Percentiles rank a stretch among this genome's conserved stretches.
These are phyloP conservation scores for Xylaria bambusicola DNA, from an alignment of 495 filamentous ascomycete species.

Conservation along the genomic window DNA sequence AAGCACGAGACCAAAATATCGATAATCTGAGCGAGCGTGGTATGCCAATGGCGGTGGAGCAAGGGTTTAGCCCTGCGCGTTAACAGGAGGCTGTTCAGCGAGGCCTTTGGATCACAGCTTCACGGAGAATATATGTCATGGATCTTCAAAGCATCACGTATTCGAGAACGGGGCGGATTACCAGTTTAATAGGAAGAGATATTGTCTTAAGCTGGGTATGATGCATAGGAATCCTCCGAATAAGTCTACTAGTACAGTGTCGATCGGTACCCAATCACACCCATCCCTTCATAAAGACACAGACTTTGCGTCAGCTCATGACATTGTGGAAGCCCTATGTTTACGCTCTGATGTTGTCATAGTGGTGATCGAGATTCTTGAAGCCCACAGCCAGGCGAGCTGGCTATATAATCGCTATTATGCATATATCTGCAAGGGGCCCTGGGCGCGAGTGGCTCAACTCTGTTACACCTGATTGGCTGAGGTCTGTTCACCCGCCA, in stretches of 20 bases:
- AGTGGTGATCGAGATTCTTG: conserved; percentile 5
- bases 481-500: background rate
- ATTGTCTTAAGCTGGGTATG: too few species aligned
- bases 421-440: background rate
- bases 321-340: background rate
- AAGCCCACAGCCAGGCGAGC: background rate
- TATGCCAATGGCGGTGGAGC: background rate
- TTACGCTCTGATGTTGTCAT: conserved; percentile 14
- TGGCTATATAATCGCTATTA: background rate
- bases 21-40: conserved; percentile 1
- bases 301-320: background rate
- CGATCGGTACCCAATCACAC: background rate
- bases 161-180: too few species aligned
- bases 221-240: background rate
- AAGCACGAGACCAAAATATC: background rate
- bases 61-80: background rate
- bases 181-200: too few species aligned
- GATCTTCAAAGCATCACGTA: too few species aligned
- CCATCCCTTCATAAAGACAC: background rate
- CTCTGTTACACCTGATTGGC: background rate
- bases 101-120: too few species aligned
- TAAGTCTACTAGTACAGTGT: background rate
- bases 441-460: background rate
- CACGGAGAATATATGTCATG: too few species aligned
- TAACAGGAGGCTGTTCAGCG: too few species aligned